These are phyloP conservation scores for Marvania coccoides DNA, from an alignment of 139 green algal genomes.

Conservation along the genomic window DNA sequence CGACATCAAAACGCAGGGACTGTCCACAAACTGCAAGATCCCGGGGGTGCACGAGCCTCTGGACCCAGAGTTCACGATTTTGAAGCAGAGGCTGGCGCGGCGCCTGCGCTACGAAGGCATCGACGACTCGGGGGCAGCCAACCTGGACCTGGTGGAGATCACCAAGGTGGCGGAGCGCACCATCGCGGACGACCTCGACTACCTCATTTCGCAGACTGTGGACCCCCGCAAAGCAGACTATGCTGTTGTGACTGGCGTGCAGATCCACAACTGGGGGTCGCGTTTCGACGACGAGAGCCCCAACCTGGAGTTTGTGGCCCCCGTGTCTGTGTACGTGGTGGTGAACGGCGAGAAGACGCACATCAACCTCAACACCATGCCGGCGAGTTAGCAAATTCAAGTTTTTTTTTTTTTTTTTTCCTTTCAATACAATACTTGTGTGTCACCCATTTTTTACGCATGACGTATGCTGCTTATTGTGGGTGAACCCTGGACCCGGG, in stretches of 20 bases:
- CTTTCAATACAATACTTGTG: not conserved
- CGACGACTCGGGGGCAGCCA: constrained; percentile 7
- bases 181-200: constrained; percentile 82
- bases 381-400: too few relatives aligned
- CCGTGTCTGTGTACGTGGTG: constrained; percentile 59
- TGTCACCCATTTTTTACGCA: not conserved
- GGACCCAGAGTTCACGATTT: constrained; percentile 82
- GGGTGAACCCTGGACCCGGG: too few relatives aligned
- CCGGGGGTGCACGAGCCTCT: constrained; percentile 68
- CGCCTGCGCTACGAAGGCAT: constrained; percentile 43
- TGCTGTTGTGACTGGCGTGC: constrained; percentile 74
- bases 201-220: constrained; percentile 73
- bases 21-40: constrained; percentile 32
- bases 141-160: constrained; percentile 57
- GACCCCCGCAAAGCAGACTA: constrained; percentile 76
- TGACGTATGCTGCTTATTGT: too few relatives aligned
- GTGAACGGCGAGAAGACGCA: constrained; percentile 61
- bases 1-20: constrained; percentile 33
- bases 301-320: constrained; percentile 69
- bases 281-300: constrained; percentile 41
- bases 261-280: constrained; percentile 79
- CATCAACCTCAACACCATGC: constrained; percentile 58
- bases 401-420: not conserved
- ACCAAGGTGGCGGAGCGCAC: constrained; percentile 70
- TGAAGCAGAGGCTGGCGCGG: constrained; percentile 74